Percentiles rank a stretch among this genome's conserved stretches.
Conservation (phyloP, 2,329 filamentous ascomycete genomes). For the Sclerotinia glacialis region DNA sequence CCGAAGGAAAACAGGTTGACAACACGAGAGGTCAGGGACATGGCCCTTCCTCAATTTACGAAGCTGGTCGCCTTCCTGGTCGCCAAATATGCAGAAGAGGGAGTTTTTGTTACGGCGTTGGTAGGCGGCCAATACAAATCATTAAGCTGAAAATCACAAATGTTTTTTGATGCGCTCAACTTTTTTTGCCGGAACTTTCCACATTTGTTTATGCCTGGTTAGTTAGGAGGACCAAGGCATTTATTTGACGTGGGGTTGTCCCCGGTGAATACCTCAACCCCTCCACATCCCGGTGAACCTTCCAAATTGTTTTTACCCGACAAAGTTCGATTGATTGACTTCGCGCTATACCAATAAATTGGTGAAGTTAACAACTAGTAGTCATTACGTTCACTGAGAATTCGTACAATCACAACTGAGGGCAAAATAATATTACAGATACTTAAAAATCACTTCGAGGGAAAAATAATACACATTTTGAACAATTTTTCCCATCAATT, state of each 20-base stretch:
- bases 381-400: neutral
- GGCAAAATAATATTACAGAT: neutral
- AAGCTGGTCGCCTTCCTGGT: constrained; percentile 16
- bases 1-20: constrained; percentile 50
- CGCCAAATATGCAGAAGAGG: neutral
- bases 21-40: constrained; percentile 57
- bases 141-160: constrained; percentile 1
- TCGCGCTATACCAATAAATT: too few species aligned
- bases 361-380: too few species aligned
- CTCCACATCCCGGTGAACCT: neutral
- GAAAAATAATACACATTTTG: neutral
- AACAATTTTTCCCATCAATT: neutral
- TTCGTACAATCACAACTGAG: neutral
- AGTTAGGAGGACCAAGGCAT: constrained; percentile 10
- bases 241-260: neutral
- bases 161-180: constrained; percentile 16
- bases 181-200: constrained; percentile 23
- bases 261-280: neutral
- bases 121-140: constrained; percentile 2
- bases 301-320: neutral
- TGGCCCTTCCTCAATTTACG: constrained; percentile 44
- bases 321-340: too few species aligned
- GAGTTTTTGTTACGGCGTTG: constrained; percentile 4
- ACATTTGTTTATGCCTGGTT: constrained; percentile 13
- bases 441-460: neutral